Base-by-base conservation (phyloP, 129 eudicot species). In the Lonicera japonica region DNA sequence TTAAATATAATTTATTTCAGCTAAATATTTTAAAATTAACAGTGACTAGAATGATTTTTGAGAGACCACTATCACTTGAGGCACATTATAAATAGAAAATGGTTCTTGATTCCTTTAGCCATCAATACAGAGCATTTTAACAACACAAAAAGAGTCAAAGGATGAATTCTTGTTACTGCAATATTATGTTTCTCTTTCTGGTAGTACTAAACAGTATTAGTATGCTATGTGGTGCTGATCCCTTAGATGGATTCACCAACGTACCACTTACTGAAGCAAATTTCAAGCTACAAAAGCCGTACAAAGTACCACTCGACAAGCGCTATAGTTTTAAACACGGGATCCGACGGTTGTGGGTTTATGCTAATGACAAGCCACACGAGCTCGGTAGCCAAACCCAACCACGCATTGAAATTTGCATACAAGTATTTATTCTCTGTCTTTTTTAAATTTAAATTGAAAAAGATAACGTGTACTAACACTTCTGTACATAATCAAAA, bases 361-460 rank as follows among this genome's bases (percentile, higher is more conserved):
- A 78, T 38, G 62, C 84, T 1, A 71, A 71, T 21, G 88, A 82
- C 22, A 21, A 71, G 67, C 74, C 88, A 7, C 73, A 67, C 23
- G 46, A 64, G 7, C 82, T 29, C 19, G 63, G 54, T 47, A 82
- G 84, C 70, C 66, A 11, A 18, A 82, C 88, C 16, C 73, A 67
- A 25, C 84, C 88, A 0, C 76, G 84, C 5, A 82, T 84, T 0
- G 88, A 82, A 75, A 61, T 73, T 57, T 82, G 75, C n/a, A 68
- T 82, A 3, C 39, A 45, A 19, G 88, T 82, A 82, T 20, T 23
- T 10, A 11, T 21, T 45, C 39, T 41, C 18, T 47, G 20, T 43
- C n/a, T 16, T 43, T 11, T n/a, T n/a, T n/a, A n/a, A n/a, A n/a
- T n/a, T n/a, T n/a, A n/a, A n/a, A n/a, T n/a, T n/a, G n/a, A n/a